Evolutionary conservation across 176 grass and related monocot genomes (phyloP), one percentile per base, ranked within the genome.

Genomic region (Ensete glaucum): DNA sequence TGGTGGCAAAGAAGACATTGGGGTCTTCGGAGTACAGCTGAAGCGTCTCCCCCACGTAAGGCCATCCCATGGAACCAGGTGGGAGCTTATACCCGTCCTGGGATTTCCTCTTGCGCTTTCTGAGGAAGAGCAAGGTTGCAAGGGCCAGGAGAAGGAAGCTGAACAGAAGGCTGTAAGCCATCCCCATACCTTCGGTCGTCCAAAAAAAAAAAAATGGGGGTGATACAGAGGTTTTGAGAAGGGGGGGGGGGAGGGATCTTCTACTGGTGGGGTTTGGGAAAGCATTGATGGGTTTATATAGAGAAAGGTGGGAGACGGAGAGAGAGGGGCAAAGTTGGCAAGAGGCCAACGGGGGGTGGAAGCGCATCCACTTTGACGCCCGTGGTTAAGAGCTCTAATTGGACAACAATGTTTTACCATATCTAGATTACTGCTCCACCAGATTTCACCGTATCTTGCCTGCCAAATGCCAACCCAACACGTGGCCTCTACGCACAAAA

Each of bases 11-110:
- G 88, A 97, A 97, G 68, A 83, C n/a, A 72, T 86, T 88, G 64
- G 93, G 93, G 81, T 97, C 83, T 68, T 93, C 83, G 21, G 90
- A 97, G 68, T 97, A 97, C 55, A 97, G 87, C 72, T 93, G 87
- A 43, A 93, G 83, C 51, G 93, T 97, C 88, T 97, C 93, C 68
- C 93, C 93, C 3, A 97, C 66, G 85, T 82, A 97, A 59, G 90
- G 90, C 93, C 90, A 88, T 17, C 93, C 93, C 88, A 90, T 87
- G 79, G 90, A 88, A 55, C 93, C 93, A 12, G 90, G 93, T 17
- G 93, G 93, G 19, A 97, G 84, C 71, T 83, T 78, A 49, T 60
- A 8, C 57, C n/a, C 16, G 57, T 19, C 57, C 57, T n/a, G 14
- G 14, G 67, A 10, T 73, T 48, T 80, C 83, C 60, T 67, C 9